Percentiles rank a stretch among this genome's conserved stretches.
phyloP scores from a whole-genome alignment of 2,329 filamentous ascomycete genomes.

The Acephala macrosclerotiorum region DNA sequence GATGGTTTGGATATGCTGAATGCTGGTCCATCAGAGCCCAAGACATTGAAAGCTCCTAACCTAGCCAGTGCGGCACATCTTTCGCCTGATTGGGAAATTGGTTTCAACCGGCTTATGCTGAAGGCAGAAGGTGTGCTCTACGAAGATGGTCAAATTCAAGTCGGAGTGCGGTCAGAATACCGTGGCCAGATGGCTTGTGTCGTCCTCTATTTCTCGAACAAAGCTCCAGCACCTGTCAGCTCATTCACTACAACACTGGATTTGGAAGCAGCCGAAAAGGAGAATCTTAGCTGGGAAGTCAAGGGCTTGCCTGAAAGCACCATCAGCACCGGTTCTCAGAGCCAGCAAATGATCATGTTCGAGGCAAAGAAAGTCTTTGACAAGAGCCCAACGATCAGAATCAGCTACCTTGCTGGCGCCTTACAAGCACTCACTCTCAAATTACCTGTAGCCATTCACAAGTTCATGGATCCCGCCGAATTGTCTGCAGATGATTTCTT shows the following conservation, averaged over 20 bases:
- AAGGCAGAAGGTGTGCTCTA: slow-evolving; percentile 87
- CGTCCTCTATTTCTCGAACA: slow-evolving; percentile 96
- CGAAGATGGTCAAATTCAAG: slow-evolving; percentile 92
- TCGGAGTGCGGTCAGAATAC: slow-evolving; percentile 93
- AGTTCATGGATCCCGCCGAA: slow-evolving; percentile 95
- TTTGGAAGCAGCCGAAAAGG: slow-evolving; percentile 71
- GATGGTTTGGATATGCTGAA: slow-evolving; percentile 82
- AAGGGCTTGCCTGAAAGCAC: slow-evolving; percentile 88
- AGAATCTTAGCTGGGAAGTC: slow-evolving; percentile 80
- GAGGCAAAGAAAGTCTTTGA: slow-evolving; percentile 84
- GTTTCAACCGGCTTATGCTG: slow-evolving; percentile 84
- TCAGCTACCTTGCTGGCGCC: slow-evolving; percentile 93
- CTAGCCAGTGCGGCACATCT: slow-evolving; percentile 91
- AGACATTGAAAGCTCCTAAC: slow-evolving; percentile 74
- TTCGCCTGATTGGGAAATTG: slow-evolving; percentile 92
- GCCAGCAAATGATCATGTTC: slow-evolving; percentile 94
- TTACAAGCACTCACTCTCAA: slow-evolving; percentile 92
- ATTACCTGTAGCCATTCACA: slow-evolving; percentile 86
- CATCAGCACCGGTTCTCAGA: slow-evolving; percentile 77
- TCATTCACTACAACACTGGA: slow-evolving; percentile 96
- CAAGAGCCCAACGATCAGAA: slow-evolving; percentile 87
- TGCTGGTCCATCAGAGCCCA: slow-evolving; percentile 62
- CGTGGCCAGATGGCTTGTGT: slow-evolving; percentile 94
- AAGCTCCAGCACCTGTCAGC: slow-evolving; percentile 81
- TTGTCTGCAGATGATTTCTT: slow-evolving; percentile 94